Evolutionary conservation across 2,329 filamentous ascomycete genomes (phyloP), one percentile per base, ranked within the genome.

Genomic region (Leptosphaerulina australis): DNA sequence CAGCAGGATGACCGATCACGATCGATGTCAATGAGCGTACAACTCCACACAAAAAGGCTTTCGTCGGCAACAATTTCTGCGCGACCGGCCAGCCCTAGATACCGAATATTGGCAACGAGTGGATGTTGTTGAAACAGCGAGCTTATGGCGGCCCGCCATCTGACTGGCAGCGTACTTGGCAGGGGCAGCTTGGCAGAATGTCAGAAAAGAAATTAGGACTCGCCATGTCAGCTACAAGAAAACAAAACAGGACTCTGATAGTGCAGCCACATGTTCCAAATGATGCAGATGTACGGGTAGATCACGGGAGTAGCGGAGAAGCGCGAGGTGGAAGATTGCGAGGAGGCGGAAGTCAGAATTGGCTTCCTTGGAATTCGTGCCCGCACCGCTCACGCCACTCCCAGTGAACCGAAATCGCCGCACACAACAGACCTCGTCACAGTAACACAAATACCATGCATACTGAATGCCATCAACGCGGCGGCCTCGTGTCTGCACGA

Each of bases 401-500:
- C 14, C 24, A 5, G 12, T 36, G n/a, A 17, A 25, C 18, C 14
- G 14, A 25, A n/a, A 18, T 44, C 22, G 39, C 33, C 44, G 34
- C 34, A 34, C 26, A 20, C 4, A 5, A 25, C 24, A 25, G n/a
- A n/a, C n/a, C n/a, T n/a, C 24, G 24, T 10, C 12, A 10, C 15
- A 5, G 48, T 46, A 18, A 30, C 37, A 51, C 48, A 22, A n/a
- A 46, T 26, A 30, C 18, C 43, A 45, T 24, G 29, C 36, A 46
- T 26, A 30, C 21, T 37, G 41, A 46, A 43, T 14, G 30, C 18
- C 30, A 33, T 43, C 38, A 37, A 53, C 44, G 50, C 50, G 34
- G 45, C 24, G 17, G 14, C 29, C 45, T 53, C 50, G 50, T 53
- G 50, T 53, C 50, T 53, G 50, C 50, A 53, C 35, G 17, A 17